These are phyloP conservation scores for Lasiodiplodia hormozganensis DNA, from an alignment of 2,329 filamentous ascomycete species.

Conservation along the genomic window DNA sequence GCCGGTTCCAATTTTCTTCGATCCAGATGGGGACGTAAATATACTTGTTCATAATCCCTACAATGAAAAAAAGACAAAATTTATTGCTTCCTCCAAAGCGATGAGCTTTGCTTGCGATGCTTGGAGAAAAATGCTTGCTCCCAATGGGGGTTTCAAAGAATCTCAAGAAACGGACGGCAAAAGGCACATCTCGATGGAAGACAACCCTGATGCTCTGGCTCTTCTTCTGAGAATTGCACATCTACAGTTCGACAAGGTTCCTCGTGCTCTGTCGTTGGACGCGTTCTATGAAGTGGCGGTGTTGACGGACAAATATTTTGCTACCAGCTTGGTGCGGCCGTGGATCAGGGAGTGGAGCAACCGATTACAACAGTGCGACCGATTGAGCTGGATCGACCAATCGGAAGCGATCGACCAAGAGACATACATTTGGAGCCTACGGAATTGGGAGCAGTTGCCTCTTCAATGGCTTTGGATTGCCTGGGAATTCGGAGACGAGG, in stretches of 20 bases:
- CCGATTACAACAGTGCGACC: background rate
- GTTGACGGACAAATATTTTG: slow-evolving; percentile 8
- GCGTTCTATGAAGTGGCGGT: background rate
- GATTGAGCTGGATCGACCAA: no score
- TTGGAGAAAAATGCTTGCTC: slow-evolving; percentile 33
- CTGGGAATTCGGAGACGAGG: background rate
- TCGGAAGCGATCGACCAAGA: no score
- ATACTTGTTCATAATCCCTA: no score
- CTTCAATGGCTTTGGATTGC: slow-evolving; percentile 9
- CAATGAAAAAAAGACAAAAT: background rate
- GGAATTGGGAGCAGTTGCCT: no score
- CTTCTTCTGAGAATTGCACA: background rate
- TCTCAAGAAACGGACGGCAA: no score
- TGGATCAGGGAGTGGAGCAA: background rate
- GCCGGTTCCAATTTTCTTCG: no score
- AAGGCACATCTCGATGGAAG: background rate
- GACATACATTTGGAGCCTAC: no score
- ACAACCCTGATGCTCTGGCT: slow-evolving; percentile 6
- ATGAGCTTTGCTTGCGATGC: slow-evolving; percentile 34
- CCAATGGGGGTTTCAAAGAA: no score
- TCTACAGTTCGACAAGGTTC: background rate
- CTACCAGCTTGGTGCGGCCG: background rate
- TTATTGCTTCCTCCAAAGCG: slow-evolving; percentile 30
- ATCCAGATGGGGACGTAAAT: no score
- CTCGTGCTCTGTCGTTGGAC: background rate